Evolutionary conservation across 1,284 basidiomycete genomes (phyloP), one percentile per base, ranked within the genome.

Genomic region (Cryptococcus sp.): DNA sequence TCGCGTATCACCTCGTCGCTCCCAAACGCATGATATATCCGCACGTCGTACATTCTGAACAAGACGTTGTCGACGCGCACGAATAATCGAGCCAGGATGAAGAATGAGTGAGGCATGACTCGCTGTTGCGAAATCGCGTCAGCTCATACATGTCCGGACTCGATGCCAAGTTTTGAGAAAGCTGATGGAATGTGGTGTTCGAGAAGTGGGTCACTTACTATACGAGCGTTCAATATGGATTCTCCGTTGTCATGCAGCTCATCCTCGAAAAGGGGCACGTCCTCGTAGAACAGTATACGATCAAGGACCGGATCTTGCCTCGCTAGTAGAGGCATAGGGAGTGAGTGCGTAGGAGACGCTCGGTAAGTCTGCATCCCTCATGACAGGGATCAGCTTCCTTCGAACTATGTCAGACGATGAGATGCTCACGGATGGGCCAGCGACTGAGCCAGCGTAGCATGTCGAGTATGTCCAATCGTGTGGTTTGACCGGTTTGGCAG

Each of bases 401-500:
- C 30, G 30, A 35, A 8, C 2, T 35, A 5, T 8, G 5, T 10
- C 22, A 23, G 11, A 75, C 58, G 45, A 66, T 55, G 27, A 70
- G 0, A 66, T 16, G 61, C 69, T 50, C 41, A 72, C 72, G n/a
- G 54, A 64, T 10, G 68, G 55, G 10, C 70, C 71, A 3, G 58
- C 62, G 13, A 72, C 61, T 59, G 88, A 85, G 0, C 95, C 96
- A 0, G 86, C 70, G 72, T 97, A 95, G 0, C 84, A 87, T 3
- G 91, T 91, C 0, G 93, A 96, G 76, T 96, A 99, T 5, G 96
- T 99, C 96, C 96, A 99, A 74, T 99, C 96, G 78, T 92, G 98
- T 1, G 88, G 88, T 67, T 93, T 93, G 3, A 90, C 88, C 0
- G 85, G 80, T 41, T 88, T 85, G 4, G 88, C 89, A 2, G 90